Base-by-base conservation (phyloP, 2,329 filamentous ascomycete genomes). In the Polytolypa hystricis region DNA sequence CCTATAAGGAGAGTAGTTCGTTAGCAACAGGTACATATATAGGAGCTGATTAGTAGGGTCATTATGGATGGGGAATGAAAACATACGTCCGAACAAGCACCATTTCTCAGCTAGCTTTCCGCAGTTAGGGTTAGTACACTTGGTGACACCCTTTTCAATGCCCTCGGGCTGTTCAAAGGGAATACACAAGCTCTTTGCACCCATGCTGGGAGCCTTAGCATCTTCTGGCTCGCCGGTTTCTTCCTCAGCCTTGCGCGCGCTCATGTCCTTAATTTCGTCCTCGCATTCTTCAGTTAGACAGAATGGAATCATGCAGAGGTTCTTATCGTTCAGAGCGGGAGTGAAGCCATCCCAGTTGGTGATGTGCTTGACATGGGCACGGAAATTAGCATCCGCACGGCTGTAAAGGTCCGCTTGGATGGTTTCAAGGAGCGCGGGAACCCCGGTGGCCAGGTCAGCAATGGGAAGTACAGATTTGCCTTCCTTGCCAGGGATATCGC, bases 231-330 rank as follows among this genome's bases (percentile, higher is more conserved):
- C 77, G 68, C 83, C 81, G 67, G 59, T 60, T 33, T 69, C 64
- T 38, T 66, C 60, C 51, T 69, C 63, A 2, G 60, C 79, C 49
- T 79, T 82, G 46, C 81, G 80, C 29, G 82, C 84, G 44, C 84
- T 93, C 56, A 87, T 71, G 39, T 93, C 85, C 74, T 96, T 96
- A 67, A 96, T 85, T 60, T 84, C 77, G 52, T 95, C 89, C 64
- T 95, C 89, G 55, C 89, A 96, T 57, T 83, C 77, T 42, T 76
- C 75, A 9, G 75, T 81, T 43, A 87, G 69, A 58, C 93, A 98
- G 69, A 85, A 83, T 36, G 89, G 89, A 47, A 96, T 93, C 42
- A 96, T 68, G 29, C 93, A 79, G 29, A 96, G 79, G 55, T 96
- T 94, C 74, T 93, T 93, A 56, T 74, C 69, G 61, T 98, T 91